phyloP scores from a whole-genome alignment of 495 filamentous ascomycete genomes.

The Penicillium subrubescens region DNA sequence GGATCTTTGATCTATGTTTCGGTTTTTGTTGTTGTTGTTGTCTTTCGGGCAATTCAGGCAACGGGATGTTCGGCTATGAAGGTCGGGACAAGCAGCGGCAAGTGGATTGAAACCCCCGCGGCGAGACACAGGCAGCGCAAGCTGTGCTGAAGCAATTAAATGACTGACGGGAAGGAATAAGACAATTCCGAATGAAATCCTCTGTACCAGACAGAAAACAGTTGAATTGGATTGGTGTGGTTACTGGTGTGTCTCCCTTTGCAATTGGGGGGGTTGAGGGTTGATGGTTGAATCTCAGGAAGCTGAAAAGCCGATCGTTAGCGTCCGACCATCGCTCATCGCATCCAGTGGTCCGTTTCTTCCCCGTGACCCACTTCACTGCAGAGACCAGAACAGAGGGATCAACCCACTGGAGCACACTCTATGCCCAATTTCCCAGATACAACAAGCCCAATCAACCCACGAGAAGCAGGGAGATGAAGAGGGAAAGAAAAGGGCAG shows the following conservation, averaged over 20 bases:
- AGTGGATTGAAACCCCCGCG: slow-evolving; percentile 5
- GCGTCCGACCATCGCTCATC: slow-evolving; percentile 5
- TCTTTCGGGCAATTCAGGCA: neutral
- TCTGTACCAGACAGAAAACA: slow-evolving; percentile 1
- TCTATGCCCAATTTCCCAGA: neutral
- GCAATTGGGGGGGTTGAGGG: slow-evolving; percentile 7
- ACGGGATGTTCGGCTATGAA: neutral
- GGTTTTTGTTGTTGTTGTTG: neutral
- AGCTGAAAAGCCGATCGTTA: slow-evolving; percentile 23
- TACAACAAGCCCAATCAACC: slow-evolving; percentile 6
- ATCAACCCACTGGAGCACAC: slow-evolving; percentile 1
- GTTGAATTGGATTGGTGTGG: neutral
- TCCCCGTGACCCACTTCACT: slow-evolving; percentile 14
- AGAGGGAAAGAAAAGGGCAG: slow-evolving; percentile 12
- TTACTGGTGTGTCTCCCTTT: neutral
- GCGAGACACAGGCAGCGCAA: neutral
- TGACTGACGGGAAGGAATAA: neutral
- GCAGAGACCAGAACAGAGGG: slow-evolving; percentile 4
- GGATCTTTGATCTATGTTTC: neutral
- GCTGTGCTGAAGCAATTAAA: neutral
- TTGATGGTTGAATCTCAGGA: slow-evolving; percentile 8
- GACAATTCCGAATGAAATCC: neutral
- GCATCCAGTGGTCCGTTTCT: neutral
- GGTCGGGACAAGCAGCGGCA: slow-evolving; percentile 2
- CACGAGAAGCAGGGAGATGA: slow-evolving; percentile 10